Conservation (phyloP, 164 flowering plant species). For the Warburgia ugandensis region DNA sequence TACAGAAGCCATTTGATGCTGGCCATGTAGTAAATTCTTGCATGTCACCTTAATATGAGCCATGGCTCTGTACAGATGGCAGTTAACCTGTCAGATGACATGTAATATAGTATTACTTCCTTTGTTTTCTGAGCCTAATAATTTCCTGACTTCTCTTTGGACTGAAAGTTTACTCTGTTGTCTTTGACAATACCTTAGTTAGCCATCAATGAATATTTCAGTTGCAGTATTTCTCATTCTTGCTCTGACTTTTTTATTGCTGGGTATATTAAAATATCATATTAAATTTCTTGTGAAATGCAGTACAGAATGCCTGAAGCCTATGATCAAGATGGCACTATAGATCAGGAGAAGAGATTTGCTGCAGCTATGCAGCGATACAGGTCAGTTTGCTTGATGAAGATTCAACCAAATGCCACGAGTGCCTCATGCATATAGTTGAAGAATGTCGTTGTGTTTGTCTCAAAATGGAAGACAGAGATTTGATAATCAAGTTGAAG, state of each 20-base stretch:
- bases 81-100: too few relatives aligned
- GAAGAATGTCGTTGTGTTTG: too few relatives aligned
- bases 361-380: constrained; percentile 81
- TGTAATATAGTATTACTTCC: too few relatives aligned
- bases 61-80: too few relatives aligned
- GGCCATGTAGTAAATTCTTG: too few relatives aligned
- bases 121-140: too few relatives aligned
- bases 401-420: neutral
- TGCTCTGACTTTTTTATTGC: neutral
- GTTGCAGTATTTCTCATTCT: neutral
- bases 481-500: constrained; percentile 1
- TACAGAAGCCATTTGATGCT: too few relatives aligned
- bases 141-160: too few relatives aligned
- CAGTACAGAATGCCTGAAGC: constrained; percentile 99
- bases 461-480: too few relatives aligned
- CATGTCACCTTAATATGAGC: too few relatives aligned
- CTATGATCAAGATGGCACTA: constrained; percentile 80
- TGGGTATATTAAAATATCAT: neutral
- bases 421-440: neutral
- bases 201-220: neutral
- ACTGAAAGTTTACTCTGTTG: too few relatives aligned
- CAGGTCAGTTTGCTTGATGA: constrained; percentile 38
- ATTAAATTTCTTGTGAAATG: constrained; percentile 16
- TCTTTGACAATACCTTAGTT: too few relatives aligned
- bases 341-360: constrained; percentile 92